A percentile compares a stretch with the other conserved stretches of the same genome.
These are phyloP conservation scores for Macrolepiota fuliginosa DNA, from an alignment of 768 basidiomycete genomes.

Conservation along the genomic window DNA sequence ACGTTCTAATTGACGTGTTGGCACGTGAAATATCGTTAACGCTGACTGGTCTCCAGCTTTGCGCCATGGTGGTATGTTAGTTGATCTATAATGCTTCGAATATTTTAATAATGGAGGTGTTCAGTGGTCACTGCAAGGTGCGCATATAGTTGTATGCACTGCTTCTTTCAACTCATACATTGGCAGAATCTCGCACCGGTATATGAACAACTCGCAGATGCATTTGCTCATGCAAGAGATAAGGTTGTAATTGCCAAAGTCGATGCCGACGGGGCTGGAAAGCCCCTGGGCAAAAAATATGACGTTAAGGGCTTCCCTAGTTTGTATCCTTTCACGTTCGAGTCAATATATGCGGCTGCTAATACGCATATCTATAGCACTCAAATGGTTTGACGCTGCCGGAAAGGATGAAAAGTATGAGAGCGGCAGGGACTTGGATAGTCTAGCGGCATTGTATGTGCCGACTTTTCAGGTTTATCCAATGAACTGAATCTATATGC, in stretches of 20 bases:
- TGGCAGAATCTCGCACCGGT: slow-evolving; percentile 79
- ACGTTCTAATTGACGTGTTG: slow-evolving; percentile 29
- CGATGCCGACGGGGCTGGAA: slow-evolving; percentile 88
- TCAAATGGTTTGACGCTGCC: slow-evolving; percentile 86
- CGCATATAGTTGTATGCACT: slow-evolving; percentile 10
- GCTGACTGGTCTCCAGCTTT: slow-evolving; percentile 44
- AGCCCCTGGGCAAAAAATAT: slow-evolving; percentile 70
- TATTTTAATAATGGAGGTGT: slow-evolving; percentile 9
- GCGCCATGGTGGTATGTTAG: slow-evolving; percentile 84
- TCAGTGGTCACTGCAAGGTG: slow-evolving; percentile 87
- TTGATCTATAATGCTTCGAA: background rate
- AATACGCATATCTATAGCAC: slow-evolving; percentile 46
- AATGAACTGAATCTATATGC: background rate
- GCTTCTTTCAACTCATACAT: slow-evolving; percentile 9
- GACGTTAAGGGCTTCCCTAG: slow-evolving; percentile 87
- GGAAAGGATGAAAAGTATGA: slow-evolving; percentile 70
- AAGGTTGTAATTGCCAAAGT: slow-evolving; percentile 90
- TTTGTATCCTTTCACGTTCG: slow-evolving; percentile 36
- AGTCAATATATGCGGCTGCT: slow-evolving; percentile 12
- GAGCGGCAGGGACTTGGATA: slow-evolving; percentile 78
- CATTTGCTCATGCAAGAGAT: slow-evolving; percentile 74
- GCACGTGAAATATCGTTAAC: slow-evolving; percentile 1
- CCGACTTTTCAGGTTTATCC: background rate
- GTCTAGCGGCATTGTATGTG: slow-evolving; percentile 71
- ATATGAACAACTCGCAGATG: slow-evolving; percentile 88